phyloP scores from a whole-genome alignment of 2,329 filamentous ascomycete genomes.

The Leptoxyphium fumago region DNA sequence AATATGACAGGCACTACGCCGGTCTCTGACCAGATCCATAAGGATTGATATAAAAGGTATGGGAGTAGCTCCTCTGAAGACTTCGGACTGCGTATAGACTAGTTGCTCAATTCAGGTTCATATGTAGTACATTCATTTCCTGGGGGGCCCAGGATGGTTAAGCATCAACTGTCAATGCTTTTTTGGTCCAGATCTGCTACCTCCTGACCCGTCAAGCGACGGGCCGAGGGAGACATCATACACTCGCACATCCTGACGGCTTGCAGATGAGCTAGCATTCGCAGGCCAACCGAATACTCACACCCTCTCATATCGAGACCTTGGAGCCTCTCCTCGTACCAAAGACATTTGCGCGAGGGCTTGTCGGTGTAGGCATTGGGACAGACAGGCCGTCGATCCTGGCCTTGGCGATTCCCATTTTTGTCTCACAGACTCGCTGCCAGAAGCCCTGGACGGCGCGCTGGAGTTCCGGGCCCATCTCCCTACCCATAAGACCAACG shows the following conservation, averaged over 20 bases:
- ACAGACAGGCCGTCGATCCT: neutral
- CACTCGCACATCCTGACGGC: neutral
- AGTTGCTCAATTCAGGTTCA: neutral
- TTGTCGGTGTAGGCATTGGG: neutral
- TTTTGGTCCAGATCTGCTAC: neutral
- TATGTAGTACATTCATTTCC: neutral
- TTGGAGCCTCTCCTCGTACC: neutral
- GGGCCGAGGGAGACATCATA: neutral
- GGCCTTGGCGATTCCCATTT: conserved; percentile 23
- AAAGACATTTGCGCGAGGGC: neutral
- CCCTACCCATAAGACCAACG: conserved; percentile 68
- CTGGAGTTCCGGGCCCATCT: conserved; percentile 67
- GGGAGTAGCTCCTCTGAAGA: neutral
- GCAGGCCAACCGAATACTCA: too few species aligned
- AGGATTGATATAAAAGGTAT: neutral
- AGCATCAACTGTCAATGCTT: neutral
- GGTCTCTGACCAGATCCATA: neutral
- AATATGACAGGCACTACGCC: neutral
- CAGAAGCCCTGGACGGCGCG: conserved; percentile 63
- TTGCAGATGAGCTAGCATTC: neutral
- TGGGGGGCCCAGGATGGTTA: neutral
- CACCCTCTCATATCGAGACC: neutral
- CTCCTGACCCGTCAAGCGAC: neutral
- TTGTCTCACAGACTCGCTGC: conserved; percentile 67
- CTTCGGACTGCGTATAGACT: neutral